Conservation (phyloP, 495 filamentous ascomycete genomes). For the Clohesyomyces aquaticus region DNA sequence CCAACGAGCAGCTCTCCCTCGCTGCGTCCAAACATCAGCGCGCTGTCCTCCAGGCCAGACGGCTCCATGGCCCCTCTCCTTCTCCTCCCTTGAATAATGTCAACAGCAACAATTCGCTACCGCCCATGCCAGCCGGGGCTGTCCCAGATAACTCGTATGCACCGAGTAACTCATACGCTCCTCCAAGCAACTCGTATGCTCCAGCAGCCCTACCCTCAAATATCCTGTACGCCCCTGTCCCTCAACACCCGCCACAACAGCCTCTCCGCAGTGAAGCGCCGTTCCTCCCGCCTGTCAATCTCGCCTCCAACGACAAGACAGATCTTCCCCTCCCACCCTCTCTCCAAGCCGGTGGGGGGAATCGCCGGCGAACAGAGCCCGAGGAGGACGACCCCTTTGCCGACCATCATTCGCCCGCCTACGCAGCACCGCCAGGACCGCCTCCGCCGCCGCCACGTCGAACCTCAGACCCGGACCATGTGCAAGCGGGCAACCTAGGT, state of each 20-base stretch:
- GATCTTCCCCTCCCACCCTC: constrained; percentile 36
- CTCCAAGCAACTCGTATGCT: too few relatives aligned
- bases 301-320: constrained; percentile 15
- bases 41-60: constrained; percentile 72
- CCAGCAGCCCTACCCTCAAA: constrained; percentile 3
- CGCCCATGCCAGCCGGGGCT: too few relatives aligned
- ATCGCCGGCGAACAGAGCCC: constrained; percentile 8
- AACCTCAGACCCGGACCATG: constrained; percentile 3
- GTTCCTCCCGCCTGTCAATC: constrained; percentile 23
- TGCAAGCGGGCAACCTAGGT: neutral
- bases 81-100: constrained; percentile 36
- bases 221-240: constrained; percentile 11
- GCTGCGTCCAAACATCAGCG: constrained; percentile 80
- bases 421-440: constrained; percentile 25
- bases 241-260: constrained; percentile 10
- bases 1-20: constrained; percentile 82
- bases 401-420: constrained; percentile 39
- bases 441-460: constrained; percentile 14
- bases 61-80: constrained; percentile 37
- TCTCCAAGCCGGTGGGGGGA: constrained; percentile 27
- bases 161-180: too few relatives aligned
- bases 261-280: constrained; percentile 23
- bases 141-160: too few relatives aligned
- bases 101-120: constrained; percentile 22
- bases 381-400: constrained; percentile 41